Percentiles rank a stretch among this genome's conserved stretches.
phyloP scores from a whole-genome alignment of 148 eudicot genomes.

The Camellia granthamiana region DNA sequence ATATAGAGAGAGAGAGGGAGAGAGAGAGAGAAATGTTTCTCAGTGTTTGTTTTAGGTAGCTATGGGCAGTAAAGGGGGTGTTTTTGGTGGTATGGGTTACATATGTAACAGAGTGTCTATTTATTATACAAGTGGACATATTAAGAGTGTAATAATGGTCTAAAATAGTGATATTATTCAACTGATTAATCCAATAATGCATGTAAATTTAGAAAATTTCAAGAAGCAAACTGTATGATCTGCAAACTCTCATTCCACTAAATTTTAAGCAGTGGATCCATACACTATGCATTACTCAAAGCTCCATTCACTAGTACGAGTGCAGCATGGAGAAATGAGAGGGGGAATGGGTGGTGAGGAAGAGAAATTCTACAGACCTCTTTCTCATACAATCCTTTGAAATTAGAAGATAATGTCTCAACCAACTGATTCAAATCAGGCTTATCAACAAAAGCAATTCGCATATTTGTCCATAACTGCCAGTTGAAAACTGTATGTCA shows the following conservation, averaged over 20 bases:
- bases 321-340: background rate
- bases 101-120: no score
- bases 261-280: background rate
- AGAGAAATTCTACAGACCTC: slow-evolving; percentile 44
- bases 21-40: no score
- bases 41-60: no score
- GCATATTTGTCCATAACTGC: slow-evolving; percentile 64
- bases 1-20: no score
- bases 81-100: no score
- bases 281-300: background rate
- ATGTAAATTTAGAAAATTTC: background rate
- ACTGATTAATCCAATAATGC: background rate
- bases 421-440: slow-evolving; percentile 52
- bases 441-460: slow-evolving; percentile 39
- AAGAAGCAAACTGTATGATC: background rate
- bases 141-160: background rate
- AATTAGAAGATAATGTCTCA: slow-evolving; percentile 44
- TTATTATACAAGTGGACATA: background rate
- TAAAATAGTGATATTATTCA: background rate
- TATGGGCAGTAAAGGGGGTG: no score
- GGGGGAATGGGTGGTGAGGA: background rate
- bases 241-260: background rate
- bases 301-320: background rate
- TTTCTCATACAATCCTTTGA: slow-evolving; percentile 49
- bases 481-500: slow-evolving; percentile 8